These are phyloP conservation scores for Holtermanniella nyarrowii DNA, from an alignment of 768 basidiomycete genomes.

Conservation along the genomic window DNA sequence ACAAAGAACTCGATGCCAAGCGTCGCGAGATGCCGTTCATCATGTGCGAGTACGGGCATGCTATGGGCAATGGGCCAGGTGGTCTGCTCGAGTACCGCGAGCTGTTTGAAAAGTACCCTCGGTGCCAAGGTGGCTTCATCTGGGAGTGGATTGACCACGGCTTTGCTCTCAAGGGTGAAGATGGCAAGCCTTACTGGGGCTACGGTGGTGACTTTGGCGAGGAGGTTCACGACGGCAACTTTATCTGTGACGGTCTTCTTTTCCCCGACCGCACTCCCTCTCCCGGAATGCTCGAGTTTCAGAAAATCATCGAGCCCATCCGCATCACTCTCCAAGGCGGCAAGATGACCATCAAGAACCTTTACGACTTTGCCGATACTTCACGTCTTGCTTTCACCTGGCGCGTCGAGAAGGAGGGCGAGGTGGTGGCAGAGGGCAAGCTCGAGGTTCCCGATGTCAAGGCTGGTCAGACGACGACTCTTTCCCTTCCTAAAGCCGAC, in stretches of 20 bases:
- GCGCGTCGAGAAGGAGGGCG: not conserved
- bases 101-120: slow-evolving; percentile 8
- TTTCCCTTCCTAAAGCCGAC: no score
- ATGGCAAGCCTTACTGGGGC: slow-evolving; percentile 4
- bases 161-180: not conserved
- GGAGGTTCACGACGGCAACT: slow-evolving; percentile 6
- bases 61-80: slow-evolving; percentile 12
- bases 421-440: no score
- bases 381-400: not conserved
- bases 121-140: slow-evolving; percentile 9
- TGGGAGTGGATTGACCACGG: slow-evolving; percentile 15
- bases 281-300: slow-evolving; percentile 4
- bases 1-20: not conserved
- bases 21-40: slow-evolving; percentile 4
- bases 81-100: slow-evolving; percentile 6
- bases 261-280: slow-evolving; percentile 7
- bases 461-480: no score
- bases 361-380: not conserved
- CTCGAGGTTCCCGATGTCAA: no score
- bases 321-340: not conserved
- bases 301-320: slow-evolving; percentile 3
- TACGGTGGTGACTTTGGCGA: slow-evolving; percentile 13
- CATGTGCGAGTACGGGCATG: slow-evolving; percentile 5
- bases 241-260: slow-evolving; percentile 7
- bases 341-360: not conserved